phyloP scores from a whole-genome alignment of 164 flowering plant species.

The Saururus chinensis region DNA sequence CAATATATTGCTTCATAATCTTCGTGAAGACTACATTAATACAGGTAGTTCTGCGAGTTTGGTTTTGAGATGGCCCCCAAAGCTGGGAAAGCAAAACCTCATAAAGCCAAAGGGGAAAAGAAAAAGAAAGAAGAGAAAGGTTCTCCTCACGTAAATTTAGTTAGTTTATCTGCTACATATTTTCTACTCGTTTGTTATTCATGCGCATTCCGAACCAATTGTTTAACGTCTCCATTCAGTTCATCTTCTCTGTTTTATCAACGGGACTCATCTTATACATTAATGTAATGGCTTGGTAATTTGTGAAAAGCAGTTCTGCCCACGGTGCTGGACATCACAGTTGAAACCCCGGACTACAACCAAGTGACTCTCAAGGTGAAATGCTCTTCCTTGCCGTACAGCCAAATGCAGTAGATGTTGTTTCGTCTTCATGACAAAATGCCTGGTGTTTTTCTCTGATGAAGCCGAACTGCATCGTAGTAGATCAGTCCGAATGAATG shows the following conservation, averaged over 20 bases:
- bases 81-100: constrained; percentile 65
- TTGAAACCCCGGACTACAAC: constrained; percentile 60
- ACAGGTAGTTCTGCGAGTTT: background rate
- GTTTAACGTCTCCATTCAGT: background rate
- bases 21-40: too few relatives aligned
- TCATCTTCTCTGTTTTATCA: background rate
- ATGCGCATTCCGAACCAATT: background rate
- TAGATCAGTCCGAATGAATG: too few relatives aligned
- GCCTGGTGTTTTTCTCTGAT: too few relatives aligned
- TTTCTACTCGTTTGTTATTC: background rate
- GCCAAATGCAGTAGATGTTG: too few relatives aligned
- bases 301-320: constrained; percentile 55
- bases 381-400: background rate
- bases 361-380: constrained; percentile 78
- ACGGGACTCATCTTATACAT: background rate
- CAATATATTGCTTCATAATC: too few relatives aligned
- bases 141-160: constrained; percentile 3
- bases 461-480: too few relatives aligned
- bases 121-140: constrained; percentile 97
- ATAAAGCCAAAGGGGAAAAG: constrained; percentile 83
- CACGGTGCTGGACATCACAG: constrained; percentile 51
- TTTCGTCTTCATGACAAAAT: too few relatives aligned
- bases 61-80: constrained; percentile 69
- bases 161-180: background rate
- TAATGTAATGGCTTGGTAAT: background rate